Evolutionary conservation across 2,329 filamentous ascomycete genomes (phyloP), one percentile per base, ranked within the genome.

Genomic region (Trichoderma harzianum): DNA sequence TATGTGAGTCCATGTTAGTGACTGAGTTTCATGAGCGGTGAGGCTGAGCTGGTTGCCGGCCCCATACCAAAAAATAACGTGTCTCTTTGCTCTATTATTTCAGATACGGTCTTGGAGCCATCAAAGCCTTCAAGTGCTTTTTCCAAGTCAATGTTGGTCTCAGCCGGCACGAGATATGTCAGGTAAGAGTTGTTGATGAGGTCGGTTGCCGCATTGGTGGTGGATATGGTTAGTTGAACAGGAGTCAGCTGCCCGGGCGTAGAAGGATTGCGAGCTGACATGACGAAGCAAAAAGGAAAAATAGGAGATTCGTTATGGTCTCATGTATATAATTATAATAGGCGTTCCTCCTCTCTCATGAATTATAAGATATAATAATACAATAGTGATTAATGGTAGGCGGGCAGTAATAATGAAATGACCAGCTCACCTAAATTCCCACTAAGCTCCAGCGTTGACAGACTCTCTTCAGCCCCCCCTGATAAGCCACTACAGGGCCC

Each of bases 61-160:
- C 24, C 8, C 87, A 75, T 84, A 94, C 92, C 92, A 78, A 94
- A 93, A 78, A 93, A 92, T 51, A 95, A 83, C 69, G 86, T 86
- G 51, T 91, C 86, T 74, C 92, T 86, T 76, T 89, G 87, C 57
- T 87, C 82, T 77, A 93, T 85, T 21, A 86, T 86, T 66, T 89
- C 85, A 55, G 91, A 84, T 73, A 84, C 82, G 75, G 82, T 83
- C 74, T 83, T 82, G 69, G 82, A 84, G 74, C 81, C 82, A 12
- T 82, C 80, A 5, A 80, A 79, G 57, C 82, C 79, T 68, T 80
- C 82, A 70, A 91, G 84, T 2, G 82, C 81, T 28, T 87, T 82
- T 71, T 89, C 86, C 43, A 90, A 83, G 53, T 86, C 80, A 69
- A 90, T 82, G 47, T 87, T 78, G 70, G 89, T 90, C 24, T 85